Percentiles rank a stretch among this genome's conserved stretches.
Evolutionary conservation across 129 eudicot species (phyloP).

Genomic region (Artemisia argyi): DNA sequence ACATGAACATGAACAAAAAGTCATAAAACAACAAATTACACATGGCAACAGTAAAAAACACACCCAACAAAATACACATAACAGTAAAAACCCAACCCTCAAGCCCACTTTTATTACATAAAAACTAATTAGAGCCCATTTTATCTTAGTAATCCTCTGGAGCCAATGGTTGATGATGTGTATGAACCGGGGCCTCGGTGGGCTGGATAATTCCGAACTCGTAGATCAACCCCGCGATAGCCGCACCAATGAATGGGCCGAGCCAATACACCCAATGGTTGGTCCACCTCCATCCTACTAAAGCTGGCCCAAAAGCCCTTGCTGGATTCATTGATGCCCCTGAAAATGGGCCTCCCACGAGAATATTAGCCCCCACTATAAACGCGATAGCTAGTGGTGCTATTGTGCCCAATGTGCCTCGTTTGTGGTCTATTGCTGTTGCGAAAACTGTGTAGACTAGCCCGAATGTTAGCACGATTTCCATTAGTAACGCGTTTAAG

Average conservation of each 20-base stretch:
- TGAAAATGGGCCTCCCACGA: constrained; percentile 82
- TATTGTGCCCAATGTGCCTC: constrained; percentile 72
- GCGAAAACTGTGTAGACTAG: constrained; percentile 65
- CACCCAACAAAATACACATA: constrained; percentile 4
- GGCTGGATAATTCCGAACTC: constrained; percentile 74
- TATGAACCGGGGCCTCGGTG: constrained; percentile 33
- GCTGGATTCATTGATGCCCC: constrained; percentile 97
- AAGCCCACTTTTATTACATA: constrained; percentile 11
- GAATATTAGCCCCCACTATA: constrained; percentile 71
- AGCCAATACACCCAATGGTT: constrained; percentile 93
- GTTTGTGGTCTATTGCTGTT: constrained; percentile 66
- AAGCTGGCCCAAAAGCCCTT: constrained; percentile 88
- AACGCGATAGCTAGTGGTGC: constrained; percentile 82
- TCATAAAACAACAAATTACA: neutral
- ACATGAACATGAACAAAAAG: neutral
- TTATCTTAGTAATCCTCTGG: constrained; percentile 80
- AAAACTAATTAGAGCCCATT: neutral
- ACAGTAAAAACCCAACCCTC: neutral
- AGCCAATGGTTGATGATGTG: constrained; percentile 87
- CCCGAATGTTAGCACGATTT: constrained; percentile 59
- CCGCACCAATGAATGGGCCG: constrained; percentile 83
- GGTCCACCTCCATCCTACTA: constrained; percentile 86
- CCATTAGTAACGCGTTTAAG: constrained; percentile 59
- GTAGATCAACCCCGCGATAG: constrained; percentile 58
- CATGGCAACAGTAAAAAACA: neutral